A percentile compares a stretch with the other conserved stretches of the same genome.
Evolutionary conservation across 306 rosid genomes (phyloP).

Genomic region (Lotus japonicus): DNA sequence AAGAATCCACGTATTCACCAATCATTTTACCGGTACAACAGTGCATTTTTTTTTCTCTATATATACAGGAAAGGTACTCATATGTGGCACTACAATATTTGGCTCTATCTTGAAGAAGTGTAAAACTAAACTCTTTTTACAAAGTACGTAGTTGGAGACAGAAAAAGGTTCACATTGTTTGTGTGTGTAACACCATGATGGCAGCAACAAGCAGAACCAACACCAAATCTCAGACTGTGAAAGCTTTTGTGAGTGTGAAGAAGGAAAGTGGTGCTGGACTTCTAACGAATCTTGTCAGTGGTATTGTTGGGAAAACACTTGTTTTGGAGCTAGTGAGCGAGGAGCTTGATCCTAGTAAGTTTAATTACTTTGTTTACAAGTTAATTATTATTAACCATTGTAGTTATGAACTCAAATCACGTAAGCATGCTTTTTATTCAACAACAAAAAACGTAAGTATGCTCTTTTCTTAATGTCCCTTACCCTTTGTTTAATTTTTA

Average conservation of each 20-base stretch:
- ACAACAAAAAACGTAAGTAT: too few relatives aligned
- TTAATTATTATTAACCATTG: too few relatives aligned
- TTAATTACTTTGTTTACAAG: not conserved
- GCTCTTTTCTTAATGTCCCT: too few relatives aligned
- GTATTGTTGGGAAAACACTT: constrained; percentile 22
- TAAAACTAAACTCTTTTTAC: not conserved
- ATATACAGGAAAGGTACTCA: not conserved
- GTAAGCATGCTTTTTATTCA: too few relatives aligned
- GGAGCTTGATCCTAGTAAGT: constrained; percentile 28
- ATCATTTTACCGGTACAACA: not conserved
- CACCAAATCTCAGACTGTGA: not conserved
- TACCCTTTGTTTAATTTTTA: not conserved
- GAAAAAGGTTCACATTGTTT: too few relatives aligned
- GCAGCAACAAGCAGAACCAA: not conserved
- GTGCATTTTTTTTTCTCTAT: not conserved
- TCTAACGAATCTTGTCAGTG: not conserved
- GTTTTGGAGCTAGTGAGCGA: constrained; percentile 30
- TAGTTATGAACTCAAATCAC: too few relatives aligned
- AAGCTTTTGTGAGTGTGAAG: constrained; percentile 13
- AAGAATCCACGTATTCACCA: not conserved
- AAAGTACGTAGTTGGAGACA: too few relatives aligned
- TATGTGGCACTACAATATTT: not conserved
- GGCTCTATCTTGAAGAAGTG: not conserved
- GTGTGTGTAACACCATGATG: too few relatives aligned
- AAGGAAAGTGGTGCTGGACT: constrained; percentile 2